Base-by-base conservation (phyloP, 2,329 filamentous ascomycete genomes). In the Diaporthe batatas region DNA sequence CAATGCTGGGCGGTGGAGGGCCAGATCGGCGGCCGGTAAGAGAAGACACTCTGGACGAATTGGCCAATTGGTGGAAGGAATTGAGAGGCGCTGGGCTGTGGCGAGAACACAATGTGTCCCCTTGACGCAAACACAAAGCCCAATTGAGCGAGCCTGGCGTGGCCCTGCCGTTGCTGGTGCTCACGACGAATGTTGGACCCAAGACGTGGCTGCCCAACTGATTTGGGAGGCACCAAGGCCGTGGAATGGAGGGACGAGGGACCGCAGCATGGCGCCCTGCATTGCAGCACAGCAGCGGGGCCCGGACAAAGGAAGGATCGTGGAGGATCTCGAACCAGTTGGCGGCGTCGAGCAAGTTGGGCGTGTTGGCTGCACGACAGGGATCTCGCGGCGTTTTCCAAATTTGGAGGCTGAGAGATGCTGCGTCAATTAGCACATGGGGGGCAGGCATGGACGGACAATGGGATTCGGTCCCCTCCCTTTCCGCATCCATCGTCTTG, bases 61-160 rank as follows among this genome's bases (percentile, higher is more conserved):
- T 72, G 70, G 62, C 62, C 70, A 72, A 72, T 72, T 58, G 70
- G 36, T 47, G 53, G 29, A 29, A 7, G 2, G 62, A 72, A 68
- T 58, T 72, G 70, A 32, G 47, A 16, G 29, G 54, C 58, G 59
- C 62, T 36, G 49, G 39, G 29, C 49, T 29, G 34, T 51, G 68
- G n/a, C 68, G 54, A 42, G 54, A 57, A 58, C 55, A 57, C 68
- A 70, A 39, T 58, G 42, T 49, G 21, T n/a, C 23, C 36, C 32
- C 29, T 36, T 53, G 54, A 51, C 54, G 39, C 54, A 25, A 25
- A 49, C 57, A 49, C 53, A 69, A 39, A 39, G 53, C 36, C 29
- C 55, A 32, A 62, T 53, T 53, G 32, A 62, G 44, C 34, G 16
- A 44, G 44, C 21, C 25, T 53, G 55, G 42, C 14, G 32, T 67